A percentile compares a stretch with the other conserved stretches of the same genome.
These are phyloP conservation scores for Cyclotella choctawhatcheeana DNA, from an alignment of 108 stramenopile species.

Conservation along the genomic window DNA sequence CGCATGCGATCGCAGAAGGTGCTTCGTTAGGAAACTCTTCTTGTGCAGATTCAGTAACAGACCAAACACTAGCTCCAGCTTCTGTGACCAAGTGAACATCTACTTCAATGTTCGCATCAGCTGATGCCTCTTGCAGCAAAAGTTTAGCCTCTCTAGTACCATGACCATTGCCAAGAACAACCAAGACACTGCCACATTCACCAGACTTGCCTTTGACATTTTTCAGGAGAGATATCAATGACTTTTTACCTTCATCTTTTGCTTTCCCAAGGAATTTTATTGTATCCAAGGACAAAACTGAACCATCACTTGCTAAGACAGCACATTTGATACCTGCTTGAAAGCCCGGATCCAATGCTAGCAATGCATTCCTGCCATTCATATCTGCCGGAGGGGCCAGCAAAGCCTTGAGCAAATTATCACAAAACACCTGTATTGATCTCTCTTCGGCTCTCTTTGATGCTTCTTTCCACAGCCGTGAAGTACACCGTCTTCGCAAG, in stretches of 20 bases:
- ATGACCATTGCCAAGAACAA: slow-evolving; percentile 73
- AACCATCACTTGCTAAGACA: slow-evolving; percentile 47
- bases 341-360: slow-evolving; percentile 71
- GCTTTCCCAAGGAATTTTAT: slow-evolving; percentile 46
- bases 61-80: slow-evolving; percentile 83
- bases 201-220: slow-evolving; percentile 3
- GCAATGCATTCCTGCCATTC: slow-evolving; percentile 28
- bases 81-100: slow-evolving; percentile 68
- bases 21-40: slow-evolving; percentile 62
- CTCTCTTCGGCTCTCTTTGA: slow-evolving; percentile 49
- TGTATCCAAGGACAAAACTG: slow-evolving; percentile 47
- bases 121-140: slow-evolving; percentile 52
- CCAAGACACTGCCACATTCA: slow-evolving; percentile 7
- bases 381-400: slow-evolving; percentile 48
- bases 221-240: slow-evolving; percentile 31
- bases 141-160: slow-evolving; percentile 60
- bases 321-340: slow-evolving; percentile 67
- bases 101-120: slow-evolving; percentile 23
- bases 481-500: slow-evolving; percentile 44
- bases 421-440: slow-evolving; percentile 54
- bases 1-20: slow-evolving; percentile 60
- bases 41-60: slow-evolving; percentile 59
- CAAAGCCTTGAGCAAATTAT: slow-evolving; percentile 55
- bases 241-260: slow-evolving; percentile 21
- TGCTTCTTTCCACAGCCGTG: slow-evolving; percentile 53